Evolutionary conservation across 306 rosid genomes (phyloP), one percentile per base, ranked within the genome.

Genomic region (Elaeagnus macrophylla): DNA sequence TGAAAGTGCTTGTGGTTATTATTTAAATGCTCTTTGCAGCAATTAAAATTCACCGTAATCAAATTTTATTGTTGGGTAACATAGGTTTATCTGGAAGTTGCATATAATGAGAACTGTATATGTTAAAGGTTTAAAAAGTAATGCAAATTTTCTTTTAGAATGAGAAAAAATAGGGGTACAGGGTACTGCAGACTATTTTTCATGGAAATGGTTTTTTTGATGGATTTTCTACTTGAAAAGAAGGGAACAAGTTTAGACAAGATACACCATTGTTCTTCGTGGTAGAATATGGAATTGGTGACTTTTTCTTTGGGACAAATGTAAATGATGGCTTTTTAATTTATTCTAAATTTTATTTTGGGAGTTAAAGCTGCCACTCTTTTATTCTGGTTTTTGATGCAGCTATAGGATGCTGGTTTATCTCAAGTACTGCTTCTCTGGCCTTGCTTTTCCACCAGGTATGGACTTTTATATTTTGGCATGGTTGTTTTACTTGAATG

Each of bases 381-480:
- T 32, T 56, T 45, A 11, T 45, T 54, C 56, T 47, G 12, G 55
- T 62, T 37, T 66, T 69, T 48, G 64, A 47, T 36, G 70, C 86
- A 87, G 99, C 77, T 91, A 87, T 54, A 75, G 94, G 78, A 84
- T 83, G 79, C 85, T 91, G 58, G 85, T 91, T 78, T 91, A 91
- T 77, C 80, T 91, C 67, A 91, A 84, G 74, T 91, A 91, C 79
- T 86, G 97, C 77, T 91, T 91, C 75, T 82, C 83, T 6, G 96
- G 99, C 68, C 83, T 87, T 72, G 85, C 85, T 70, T 91, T 91
- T 77, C 99, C 99, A 40, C 99, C 99, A 69, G 97, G 97, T 90
- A 81, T 36, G 63, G 53, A 41, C 60, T 46, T 49, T 48, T 18
- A 39, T 35, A 19, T 39, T 11, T 52, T 25, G 4, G 32, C 32